These are phyloP conservation scores for Cercospora sp. DNA, from an alignment of 2,329 filamentous ascomycete genomes.

Conservation along the genomic window DNA sequence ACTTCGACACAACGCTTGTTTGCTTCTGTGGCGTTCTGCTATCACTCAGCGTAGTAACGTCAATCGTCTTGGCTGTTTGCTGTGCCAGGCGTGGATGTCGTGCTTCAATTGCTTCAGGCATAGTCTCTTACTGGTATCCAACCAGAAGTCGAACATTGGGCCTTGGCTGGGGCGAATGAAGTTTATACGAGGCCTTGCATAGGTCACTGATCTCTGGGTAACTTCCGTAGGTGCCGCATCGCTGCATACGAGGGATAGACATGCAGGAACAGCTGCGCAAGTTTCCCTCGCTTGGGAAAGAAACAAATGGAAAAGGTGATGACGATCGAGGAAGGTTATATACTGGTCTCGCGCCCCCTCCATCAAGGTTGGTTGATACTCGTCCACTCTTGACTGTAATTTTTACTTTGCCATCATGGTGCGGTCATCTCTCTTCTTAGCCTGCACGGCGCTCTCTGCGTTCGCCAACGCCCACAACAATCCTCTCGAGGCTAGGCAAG, in stretches of 20 bases:
- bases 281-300: neutral
- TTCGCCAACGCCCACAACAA: conserved; percentile 11
- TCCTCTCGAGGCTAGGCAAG: conserved; percentile 15
- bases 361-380: conserved; percentile 19
- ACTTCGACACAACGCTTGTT: conserved; percentile 9
- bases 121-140: neutral
- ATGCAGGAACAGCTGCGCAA: conserved; percentile 15
- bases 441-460: conserved; percentile 9
- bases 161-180: conserved; percentile 1
- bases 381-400: neutral
- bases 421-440: conserved; percentile 11
- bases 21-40: conserved; percentile 13
- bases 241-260: conserved; percentile 4
- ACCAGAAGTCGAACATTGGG: conserved; percentile 2
- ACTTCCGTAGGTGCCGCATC: conserved; percentile 3
- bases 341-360: conserved; percentile 6
- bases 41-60: conserved; percentile 20
- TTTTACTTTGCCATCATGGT: conserved; percentile 13
- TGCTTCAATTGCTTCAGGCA: neutral
- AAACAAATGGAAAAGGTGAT: neutral
- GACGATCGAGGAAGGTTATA: conserved; percentile 6
- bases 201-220: neutral
- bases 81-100: neutral
- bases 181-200: neutral
- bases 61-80: neutral